phyloP scores from a whole-genome alignment of 768 basidiomycete genomes.

The Trametes cinnabarina region DNA sequence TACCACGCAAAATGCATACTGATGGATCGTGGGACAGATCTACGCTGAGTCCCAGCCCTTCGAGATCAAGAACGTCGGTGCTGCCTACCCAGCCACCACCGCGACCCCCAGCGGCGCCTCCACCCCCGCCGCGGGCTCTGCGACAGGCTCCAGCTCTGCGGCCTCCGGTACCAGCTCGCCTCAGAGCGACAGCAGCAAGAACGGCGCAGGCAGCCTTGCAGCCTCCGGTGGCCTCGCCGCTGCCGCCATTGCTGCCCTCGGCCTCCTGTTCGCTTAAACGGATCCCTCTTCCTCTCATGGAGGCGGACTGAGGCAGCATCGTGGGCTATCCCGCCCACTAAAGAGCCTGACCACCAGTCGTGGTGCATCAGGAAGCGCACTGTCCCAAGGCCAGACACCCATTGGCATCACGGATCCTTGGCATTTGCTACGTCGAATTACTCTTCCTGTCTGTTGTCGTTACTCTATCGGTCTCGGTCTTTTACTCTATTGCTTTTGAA shows the following conservation, averaged over 20 bases:
- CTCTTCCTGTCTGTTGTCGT: not conserved
- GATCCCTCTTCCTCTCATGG: not conserved
- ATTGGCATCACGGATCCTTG: not conserved
- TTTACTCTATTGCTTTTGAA: not conserved
- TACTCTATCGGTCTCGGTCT: not conserved
- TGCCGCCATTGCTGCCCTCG: slow-evolving; percentile 23
- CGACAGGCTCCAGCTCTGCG: slow-evolving; percentile 28
- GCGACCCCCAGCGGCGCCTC: slow-evolving; percentile 31
- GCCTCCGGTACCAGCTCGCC: slow-evolving; percentile 13
- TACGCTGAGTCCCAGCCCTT: slow-evolving; percentile 56
- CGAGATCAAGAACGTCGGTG: slow-evolving; percentile 56
- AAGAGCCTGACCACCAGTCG: not conserved
- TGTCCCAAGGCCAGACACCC: not conserved
- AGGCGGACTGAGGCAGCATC: not conserved
- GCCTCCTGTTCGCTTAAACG: slow-evolving; percentile 22
- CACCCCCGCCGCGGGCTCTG: slow-evolving; percentile 20
- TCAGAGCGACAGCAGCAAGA: not conserved
- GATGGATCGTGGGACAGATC: slow-evolving; percentile 38
- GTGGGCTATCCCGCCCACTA: not conserved
- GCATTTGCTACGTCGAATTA: not conserved
- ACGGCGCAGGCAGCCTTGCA: slow-evolving; percentile 17
- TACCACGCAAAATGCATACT: not conserved
- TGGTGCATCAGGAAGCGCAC: not conserved
- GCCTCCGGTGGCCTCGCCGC: slow-evolving; percentile 22
- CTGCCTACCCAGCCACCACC: slow-evolving; percentile 47